A percentile compares a stretch with the other conserved stretches of the same genome.
phyloP scores from a whole-genome alignment of 1,139 yeast species.

The Geotrichum klebahnii region DNA sequence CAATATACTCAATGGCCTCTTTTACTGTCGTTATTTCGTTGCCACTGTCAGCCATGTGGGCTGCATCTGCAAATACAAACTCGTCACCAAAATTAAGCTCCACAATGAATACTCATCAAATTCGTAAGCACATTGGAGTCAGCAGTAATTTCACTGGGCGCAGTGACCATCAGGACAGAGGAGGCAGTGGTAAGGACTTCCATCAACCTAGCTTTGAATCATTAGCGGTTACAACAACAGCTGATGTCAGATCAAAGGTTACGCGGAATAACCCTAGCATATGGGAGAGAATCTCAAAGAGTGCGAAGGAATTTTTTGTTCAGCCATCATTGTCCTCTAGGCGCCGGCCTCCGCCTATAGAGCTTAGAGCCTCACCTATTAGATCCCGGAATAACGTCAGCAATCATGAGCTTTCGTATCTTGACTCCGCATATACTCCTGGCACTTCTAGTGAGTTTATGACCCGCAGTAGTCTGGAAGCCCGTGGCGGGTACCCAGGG shows the following conservation, averaged over 20 bases:
- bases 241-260: too few species aligned
- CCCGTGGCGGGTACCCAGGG: background rate
- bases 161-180: background rate
- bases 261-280: too few species aligned
- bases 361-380: background rate
- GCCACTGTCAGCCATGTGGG: conserved; percentile 88
- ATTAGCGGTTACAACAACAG: too few species aligned
- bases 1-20: conserved; percentile 43
- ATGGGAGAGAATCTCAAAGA: background rate
- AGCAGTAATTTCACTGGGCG: too few species aligned
- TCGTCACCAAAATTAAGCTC: too few species aligned
- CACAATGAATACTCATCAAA: background rate
- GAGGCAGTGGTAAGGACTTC: background rate
- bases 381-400: background rate
- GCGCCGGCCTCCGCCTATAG: background rate
- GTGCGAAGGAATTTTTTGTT: background rate
- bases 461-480: background rate
- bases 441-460: background rate
- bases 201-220: background rate
- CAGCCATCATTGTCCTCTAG: background rate
- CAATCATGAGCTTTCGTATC: background rate
- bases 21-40: conserved; percentile 58
- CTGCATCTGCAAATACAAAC: conserved; percentile 34
- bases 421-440: background rate
- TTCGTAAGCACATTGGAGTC: background rate